Conservation (phyloP, 164 flowering plant genomes). For the Malania oleifera region DNA sequence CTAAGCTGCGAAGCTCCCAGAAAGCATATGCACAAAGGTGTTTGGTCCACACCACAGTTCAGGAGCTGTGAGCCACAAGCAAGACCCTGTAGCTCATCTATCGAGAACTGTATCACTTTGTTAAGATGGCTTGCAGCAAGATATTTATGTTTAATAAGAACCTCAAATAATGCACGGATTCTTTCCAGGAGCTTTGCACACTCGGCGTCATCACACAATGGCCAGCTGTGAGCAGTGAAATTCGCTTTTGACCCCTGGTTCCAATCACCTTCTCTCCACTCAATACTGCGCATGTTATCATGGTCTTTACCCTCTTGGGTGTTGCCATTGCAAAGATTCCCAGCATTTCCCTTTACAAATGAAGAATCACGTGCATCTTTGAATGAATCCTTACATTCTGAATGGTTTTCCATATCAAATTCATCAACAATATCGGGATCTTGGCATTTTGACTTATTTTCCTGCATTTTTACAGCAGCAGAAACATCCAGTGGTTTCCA, state of each 20-base stretch:
- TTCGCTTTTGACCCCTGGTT: conserved; percentile 25
- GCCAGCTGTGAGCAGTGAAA: conserved; percentile 49
- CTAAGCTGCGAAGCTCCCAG: conserved; percentile 68
- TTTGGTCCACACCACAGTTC: conserved; percentile 56
- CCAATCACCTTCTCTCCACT: conserved; percentile 39
- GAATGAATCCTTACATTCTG: conserved; percentile 33
- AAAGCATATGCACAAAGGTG: conserved; percentile 87
- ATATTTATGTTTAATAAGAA: conserved; percentile 63
- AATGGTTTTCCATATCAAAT: conserved; percentile 17
- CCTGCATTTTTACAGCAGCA: conserved; percentile 64
- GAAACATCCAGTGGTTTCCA: conserved; percentile 85
- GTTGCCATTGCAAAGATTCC: conserved; percentile 26
- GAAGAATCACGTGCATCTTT: conserved; percentile 59
- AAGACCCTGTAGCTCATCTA: conserved; percentile 71
- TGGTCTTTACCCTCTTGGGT: conserved; percentile 19
- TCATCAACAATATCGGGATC: conserved; percentile 26
- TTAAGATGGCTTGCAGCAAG: conserved; percentile 75
- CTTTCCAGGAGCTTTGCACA: conserved; percentile 72
- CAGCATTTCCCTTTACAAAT: conserved; percentile 30
- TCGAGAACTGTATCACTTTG: conserved; percentile 70
- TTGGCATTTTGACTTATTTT: conserved; percentile 34
- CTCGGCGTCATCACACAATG: conserved; percentile 74
- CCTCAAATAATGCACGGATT: conserved; percentile 56
- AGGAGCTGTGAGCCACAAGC: conserved; percentile 54
- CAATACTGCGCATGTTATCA: conserved; percentile 27